phyloP scores from a whole-genome alignment of 306 rosid species.

The Calophaca sinica region DNA sequence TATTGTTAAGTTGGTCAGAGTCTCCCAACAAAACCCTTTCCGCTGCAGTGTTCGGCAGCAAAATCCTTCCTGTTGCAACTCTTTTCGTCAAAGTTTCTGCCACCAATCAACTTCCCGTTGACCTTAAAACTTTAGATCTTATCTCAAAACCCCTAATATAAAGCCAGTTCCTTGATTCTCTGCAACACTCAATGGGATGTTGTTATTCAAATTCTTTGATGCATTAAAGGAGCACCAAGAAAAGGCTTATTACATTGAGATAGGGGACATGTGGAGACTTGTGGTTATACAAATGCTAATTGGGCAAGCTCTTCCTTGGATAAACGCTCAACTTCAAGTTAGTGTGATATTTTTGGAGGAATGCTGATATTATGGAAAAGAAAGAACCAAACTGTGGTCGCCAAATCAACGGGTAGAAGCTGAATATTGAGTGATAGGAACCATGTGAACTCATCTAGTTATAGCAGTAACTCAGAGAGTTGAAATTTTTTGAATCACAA shows the following conservation, averaged over 20 bases:
- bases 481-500: too few relatives aligned
- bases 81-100: neutral
- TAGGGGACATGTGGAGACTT: neutral
- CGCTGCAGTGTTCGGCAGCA: neutral
- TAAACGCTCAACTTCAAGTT: neutral
- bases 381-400: neutral
- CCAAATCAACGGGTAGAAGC: neutral
- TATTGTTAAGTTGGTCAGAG: neutral
- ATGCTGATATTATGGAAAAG: neutral
- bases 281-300: too few relatives aligned
- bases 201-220: neutral
- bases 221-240: neutral
- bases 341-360: neutral
- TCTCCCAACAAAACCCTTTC: neutral
- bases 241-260: constrained; percentile 2
- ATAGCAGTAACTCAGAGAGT: neutral
- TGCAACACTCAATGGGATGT: neutral
- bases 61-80: neutral
- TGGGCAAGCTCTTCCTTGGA: neutral
- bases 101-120: neutral
- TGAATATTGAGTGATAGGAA: constrained; percentile 1
- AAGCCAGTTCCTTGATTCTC: neutral
- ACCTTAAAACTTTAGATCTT: neutral
- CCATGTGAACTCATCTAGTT: constrained; percentile 1
- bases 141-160: neutral